These are phyloP conservation scores for Termitomyces sp. DNA, from an alignment of 768 basidiomycete genomes.

Conservation along the genomic window DNA sequence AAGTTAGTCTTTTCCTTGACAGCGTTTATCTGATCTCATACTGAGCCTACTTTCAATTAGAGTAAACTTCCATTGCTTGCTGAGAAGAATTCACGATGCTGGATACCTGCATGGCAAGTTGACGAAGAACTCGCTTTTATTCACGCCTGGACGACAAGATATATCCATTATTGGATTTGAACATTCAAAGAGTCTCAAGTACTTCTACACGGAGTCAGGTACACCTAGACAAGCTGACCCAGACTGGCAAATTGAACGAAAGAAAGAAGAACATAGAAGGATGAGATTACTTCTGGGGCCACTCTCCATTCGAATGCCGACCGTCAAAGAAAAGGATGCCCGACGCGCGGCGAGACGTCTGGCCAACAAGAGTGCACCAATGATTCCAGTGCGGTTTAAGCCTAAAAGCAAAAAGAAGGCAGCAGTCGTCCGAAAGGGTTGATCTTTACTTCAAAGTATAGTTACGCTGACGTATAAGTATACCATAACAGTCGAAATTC, in stretches of 20 bases:
- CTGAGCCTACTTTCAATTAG: not conserved
- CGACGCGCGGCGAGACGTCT: not conserved
- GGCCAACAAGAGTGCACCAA: not conserved
- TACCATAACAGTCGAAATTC: too few relatives aligned
- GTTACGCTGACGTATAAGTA: not conserved
- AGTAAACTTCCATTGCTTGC: not conserved
- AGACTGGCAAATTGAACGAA: not conserved
- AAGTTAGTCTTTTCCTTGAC: not conserved
- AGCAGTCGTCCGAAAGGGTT: not conserved
- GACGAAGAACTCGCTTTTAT: constrained; percentile 2
- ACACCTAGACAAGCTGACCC: not conserved
- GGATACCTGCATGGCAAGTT: constrained; percentile 5
- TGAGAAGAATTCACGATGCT: not conserved
- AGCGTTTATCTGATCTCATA: not conserved
- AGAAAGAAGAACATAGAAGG: not conserved
- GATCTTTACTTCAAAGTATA: not conserved
- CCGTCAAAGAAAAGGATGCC: not conserved
- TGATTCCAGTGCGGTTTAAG: not conserved
- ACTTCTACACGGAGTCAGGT: not conserved
- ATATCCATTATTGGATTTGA: constrained; percentile 6
- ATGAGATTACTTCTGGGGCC: not conserved
- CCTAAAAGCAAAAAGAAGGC: not conserved
- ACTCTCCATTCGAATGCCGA: not conserved
- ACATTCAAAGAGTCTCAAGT: not conserved
- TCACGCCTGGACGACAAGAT: not conserved